phyloP scores from a whole-genome alignment of 2,329 filamentous ascomycete species.

The Lachnellula willkommii region DNA sequence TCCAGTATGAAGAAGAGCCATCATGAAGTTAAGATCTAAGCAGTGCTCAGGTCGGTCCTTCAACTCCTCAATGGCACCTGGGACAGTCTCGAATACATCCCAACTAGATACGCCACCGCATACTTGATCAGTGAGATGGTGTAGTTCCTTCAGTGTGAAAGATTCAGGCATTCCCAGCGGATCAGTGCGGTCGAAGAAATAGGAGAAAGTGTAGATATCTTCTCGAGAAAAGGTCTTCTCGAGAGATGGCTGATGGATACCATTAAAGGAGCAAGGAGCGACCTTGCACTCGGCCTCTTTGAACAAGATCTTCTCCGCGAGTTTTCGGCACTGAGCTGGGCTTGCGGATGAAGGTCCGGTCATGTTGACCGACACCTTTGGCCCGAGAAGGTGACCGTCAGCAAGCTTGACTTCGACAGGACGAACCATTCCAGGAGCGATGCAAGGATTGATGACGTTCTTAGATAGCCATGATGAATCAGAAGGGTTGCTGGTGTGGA shows the following conservation, averaged over 20 bases:
- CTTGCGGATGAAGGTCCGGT: conserved; percentile 71
- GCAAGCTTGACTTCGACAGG: conserved; percentile 68
- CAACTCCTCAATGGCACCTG: conserved; percentile 75
- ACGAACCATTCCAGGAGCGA: conserved; percentile 72
- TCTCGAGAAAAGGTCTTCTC: conserved; percentile 87
- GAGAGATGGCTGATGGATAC: conserved; percentile 87
- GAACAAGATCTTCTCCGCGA: conserved; percentile 84
- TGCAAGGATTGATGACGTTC: conserved; percentile 78
- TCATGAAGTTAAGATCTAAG: conserved; percentile 94
- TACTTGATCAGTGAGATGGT: conserved; percentile 77
- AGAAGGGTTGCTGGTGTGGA: conserved; percentile 57
- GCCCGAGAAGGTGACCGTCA: conserved; percentile 60
- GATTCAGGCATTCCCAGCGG: conserved; percentile 97
- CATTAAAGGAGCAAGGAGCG: conserved; percentile 96
- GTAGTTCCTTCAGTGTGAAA: conserved; percentile 86
- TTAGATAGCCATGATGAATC: conserved; percentile 63
- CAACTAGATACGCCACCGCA: conserved; percentile 73
- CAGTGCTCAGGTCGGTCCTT: conserved; percentile 82
- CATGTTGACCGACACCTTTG: conserved; percentile 71
- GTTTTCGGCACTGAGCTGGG: conserved; percentile 79
- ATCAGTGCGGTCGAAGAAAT: conserved; percentile 93
- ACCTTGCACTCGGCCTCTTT: conserved; percentile 80
- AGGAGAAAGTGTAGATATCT: conserved; percentile 94
- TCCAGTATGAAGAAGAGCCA: conserved; percentile 84
- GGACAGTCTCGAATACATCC: conserved; percentile 73